phyloP scores from a whole-genome alignment of 2,329 filamentous ascomycete genomes.

The Fusarium sp. region DNA sequence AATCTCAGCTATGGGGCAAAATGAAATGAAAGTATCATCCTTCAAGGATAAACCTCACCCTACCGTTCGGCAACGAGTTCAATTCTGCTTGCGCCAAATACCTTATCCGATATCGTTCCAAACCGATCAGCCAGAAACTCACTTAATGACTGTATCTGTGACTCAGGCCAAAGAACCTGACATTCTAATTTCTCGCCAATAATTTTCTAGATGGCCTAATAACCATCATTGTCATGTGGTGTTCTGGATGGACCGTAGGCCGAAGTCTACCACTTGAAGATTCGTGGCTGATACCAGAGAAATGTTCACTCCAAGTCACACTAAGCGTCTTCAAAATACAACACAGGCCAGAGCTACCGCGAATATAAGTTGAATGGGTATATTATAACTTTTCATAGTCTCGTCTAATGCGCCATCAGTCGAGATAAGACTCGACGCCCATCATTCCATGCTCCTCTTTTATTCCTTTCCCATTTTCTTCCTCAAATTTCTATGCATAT shows the following conservation, averaged over 20 bases:
- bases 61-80: neutral
- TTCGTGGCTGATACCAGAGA: neutral
- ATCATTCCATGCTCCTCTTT: conserved; percentile 9
- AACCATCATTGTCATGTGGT: neutral
- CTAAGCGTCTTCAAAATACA: no score
- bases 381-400: conserved; percentile 47
- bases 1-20: neutral
- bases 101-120: neutral
- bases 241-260: no score
- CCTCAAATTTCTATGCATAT: neutral
- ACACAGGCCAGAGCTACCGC: fast-evolving
- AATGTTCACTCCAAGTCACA: neutral
- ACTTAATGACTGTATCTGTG: neutral
- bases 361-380: conserved; percentile 40
- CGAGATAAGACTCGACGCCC: conserved; percentile 25
- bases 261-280: neutral
- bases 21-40: neutral
- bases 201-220: no score
- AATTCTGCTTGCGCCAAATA: neutral
- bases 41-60: neutral
- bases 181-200: no score
- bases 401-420: conserved; percentile 39
- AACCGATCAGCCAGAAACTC: neutral
- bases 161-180: neutral
- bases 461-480: conserved; percentile 9